Conservation (phyloP, 345 rosid species). For the Salix purpurea region DNA sequence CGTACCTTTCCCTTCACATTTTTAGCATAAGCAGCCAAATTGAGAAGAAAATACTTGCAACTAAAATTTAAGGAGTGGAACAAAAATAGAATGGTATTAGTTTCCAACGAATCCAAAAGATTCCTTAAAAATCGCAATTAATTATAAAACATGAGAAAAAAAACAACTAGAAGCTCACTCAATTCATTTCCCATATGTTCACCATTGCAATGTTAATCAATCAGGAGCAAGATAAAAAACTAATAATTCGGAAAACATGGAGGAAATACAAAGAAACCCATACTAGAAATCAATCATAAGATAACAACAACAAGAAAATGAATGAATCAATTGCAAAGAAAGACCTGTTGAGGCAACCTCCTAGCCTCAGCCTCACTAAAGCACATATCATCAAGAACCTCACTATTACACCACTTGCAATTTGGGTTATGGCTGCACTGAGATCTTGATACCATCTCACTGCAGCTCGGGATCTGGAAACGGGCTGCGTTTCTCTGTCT, state of each 20-base stretch:
- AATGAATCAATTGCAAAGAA: constrained; percentile 41
- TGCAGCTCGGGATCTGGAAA: constrained; percentile 47
- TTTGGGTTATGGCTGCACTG: constrained; percentile 51
- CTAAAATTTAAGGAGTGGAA: background rate
- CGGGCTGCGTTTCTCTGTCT: constrained; percentile 26
- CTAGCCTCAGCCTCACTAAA: constrained; percentile 57
- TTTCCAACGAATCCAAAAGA: background rate
- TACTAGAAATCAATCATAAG: background rate
- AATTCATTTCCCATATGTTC: background rate
- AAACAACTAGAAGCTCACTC: background rate
- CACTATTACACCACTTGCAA: constrained; percentile 79
- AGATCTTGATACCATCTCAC: constrained; percentile 50
- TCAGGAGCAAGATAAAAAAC: background rate
- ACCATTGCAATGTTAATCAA: background rate
- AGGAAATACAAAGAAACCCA: constrained; percentile 1
- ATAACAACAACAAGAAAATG: background rate
- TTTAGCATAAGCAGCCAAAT: background rate
- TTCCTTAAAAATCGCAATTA: background rate
- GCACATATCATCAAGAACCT: constrained; percentile 72
- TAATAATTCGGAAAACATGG: background rate
- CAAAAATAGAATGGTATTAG: background rate
- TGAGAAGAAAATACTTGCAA: background rate
- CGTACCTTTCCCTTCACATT: background rate
- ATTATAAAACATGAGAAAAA: background rate
- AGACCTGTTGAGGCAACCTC: constrained; percentile 71